phyloP scores from a whole-genome alignment of 2,329 filamentous ascomycete genomes.

The Aspergillus sp. region DNA sequence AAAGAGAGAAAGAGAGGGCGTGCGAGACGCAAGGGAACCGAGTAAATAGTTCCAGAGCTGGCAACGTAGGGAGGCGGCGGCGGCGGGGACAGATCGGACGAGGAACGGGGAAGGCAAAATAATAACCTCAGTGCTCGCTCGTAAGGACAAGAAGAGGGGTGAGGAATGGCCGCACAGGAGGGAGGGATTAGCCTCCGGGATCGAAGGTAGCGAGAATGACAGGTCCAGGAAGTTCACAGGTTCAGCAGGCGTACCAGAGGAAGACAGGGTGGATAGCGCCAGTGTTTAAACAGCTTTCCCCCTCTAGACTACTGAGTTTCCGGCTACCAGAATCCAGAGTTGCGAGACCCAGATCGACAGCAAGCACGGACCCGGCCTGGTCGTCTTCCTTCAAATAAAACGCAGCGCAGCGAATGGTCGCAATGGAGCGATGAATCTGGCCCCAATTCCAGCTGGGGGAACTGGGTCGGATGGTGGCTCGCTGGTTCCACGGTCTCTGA shows the following conservation, averaged over 20 bases:
- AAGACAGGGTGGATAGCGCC: conserved; percentile 21
- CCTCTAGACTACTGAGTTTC: conserved; percentile 18
- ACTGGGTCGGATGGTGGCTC: neutral
- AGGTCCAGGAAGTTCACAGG: conserved; percentile 20
- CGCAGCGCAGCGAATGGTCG: neutral
- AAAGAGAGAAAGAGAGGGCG: conserved; percentile 2
- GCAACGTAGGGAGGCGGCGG: neutral
- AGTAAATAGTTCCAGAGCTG: conserved; percentile 1
- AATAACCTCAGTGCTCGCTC: conserved; percentile 14
- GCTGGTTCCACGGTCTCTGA: conserved; percentile 27
- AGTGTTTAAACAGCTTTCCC: conserved; percentile 20
- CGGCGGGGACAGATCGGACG: conserved; percentile 8
- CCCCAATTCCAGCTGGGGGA: conserved; percentile 17
- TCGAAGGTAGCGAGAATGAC: conserved; percentile 17
- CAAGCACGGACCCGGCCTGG: conserved; percentile 23
- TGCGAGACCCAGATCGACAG: conserved; percentile 27
- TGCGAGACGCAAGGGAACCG: neutral
- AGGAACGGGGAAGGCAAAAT: conserved; percentile 20
- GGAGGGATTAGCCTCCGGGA: conserved; percentile 4
- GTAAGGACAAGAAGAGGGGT: neutral
- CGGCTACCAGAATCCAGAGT: conserved; percentile 26
- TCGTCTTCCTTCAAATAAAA: neutral
- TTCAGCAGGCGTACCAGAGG: conserved; percentile 20
- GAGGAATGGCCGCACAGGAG: neutral
- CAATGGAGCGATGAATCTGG: neutral